phyloP scores from a whole-genome alignment of 2,329 filamentous ascomycete genomes.

The Ustilaginoidea virens region DNA sequence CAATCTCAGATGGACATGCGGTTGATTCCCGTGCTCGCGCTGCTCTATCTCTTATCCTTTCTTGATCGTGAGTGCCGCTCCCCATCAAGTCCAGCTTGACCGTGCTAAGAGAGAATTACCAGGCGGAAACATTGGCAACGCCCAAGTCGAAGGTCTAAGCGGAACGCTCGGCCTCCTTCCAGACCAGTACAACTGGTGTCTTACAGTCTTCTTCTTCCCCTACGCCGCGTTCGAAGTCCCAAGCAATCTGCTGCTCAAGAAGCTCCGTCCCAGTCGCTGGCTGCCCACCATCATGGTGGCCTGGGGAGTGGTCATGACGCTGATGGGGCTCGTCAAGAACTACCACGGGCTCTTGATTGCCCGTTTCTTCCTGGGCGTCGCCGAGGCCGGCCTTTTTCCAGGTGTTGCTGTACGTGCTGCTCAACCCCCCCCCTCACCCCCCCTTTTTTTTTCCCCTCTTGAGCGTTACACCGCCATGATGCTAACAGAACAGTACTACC shows the following conservation, averaged over 20 bases:
- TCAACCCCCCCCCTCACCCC: no score
- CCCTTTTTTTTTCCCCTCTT: not conserved
- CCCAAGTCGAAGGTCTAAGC: conserved; percentile 45
- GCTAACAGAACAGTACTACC: conserved; percentile 24
- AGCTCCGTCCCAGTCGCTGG: conserved; percentile 57
- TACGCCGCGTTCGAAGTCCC: conserved; percentile 63
- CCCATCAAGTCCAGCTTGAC: not conserved
- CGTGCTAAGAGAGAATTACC: not conserved
- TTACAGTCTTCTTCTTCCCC: conserved; percentile 62
- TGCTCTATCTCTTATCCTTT: conserved; percentile 54
- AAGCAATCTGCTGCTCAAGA: conserved; percentile 67
- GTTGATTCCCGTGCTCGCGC: conserved; percentile 46
- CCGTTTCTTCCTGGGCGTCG: conserved; percentile 46
- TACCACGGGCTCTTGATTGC: conserved; percentile 31
- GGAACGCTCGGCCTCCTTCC: conserved; percentile 40
- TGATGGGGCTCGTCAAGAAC: conserved; percentile 36
- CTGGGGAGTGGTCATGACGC: conserved; percentile 32
- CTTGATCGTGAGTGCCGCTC: conserved; percentile 34
- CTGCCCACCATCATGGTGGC: conserved; percentile 61
- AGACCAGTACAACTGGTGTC: conserved; percentile 55
- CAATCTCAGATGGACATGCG: conserved; percentile 30
- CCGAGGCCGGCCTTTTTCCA: conserved; percentile 51
- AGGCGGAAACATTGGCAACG: conserved; percentile 49
- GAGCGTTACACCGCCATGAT: not conserved
- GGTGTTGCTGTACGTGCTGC: conserved; percentile 41